phyloP scores from a whole-genome alignment of 179 eudicot species.

The Silene noctiflora region DNA sequence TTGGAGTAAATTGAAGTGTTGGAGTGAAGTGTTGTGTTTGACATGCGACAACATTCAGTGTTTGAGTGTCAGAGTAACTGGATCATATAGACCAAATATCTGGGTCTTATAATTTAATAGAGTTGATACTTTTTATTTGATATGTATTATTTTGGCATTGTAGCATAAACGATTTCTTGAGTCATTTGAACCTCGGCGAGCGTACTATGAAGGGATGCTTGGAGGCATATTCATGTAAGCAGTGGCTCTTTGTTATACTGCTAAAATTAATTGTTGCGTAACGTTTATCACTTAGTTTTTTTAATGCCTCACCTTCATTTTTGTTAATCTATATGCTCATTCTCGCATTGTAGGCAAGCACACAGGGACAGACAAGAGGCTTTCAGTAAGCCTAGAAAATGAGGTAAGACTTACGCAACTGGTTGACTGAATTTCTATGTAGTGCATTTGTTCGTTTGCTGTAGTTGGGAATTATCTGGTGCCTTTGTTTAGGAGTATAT shows the following conservation, averaged over 20 bases:
- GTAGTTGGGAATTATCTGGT: not conserved
- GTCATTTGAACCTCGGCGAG: constrained; percentile 79
- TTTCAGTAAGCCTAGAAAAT: constrained; percentile 83
- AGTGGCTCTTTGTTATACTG: not conserved
- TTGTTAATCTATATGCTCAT: not conserved
- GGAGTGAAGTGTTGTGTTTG: not conserved
- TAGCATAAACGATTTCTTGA: constrained; percentile 76
- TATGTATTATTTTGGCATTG: not conserved
- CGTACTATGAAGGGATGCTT: constrained; percentile 85
- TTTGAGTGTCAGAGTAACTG: not conserved
- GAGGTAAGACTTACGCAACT: constrained; percentile 47
- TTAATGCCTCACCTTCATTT: not conserved
- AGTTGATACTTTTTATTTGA: not conserved
- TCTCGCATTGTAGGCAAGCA: constrained; percentile 67
- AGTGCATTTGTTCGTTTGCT: not conserved
- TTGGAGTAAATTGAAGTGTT: not conserved
- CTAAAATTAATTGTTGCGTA: not conserved
- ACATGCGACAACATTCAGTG: not conserved
- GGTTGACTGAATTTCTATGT: not conserved
- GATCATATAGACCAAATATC: not conserved
- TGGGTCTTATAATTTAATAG: not conserved
- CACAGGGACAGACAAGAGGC: constrained; percentile 79
- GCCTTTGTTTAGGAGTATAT: not conserved
- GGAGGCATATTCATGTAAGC: constrained; percentile 97
- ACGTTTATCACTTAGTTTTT: not conserved